Evolutionary conservation across 441 rosid species (phyloP), one percentile per base, ranked within the genome.

Genomic region (Brassica hybrid): DNA sequence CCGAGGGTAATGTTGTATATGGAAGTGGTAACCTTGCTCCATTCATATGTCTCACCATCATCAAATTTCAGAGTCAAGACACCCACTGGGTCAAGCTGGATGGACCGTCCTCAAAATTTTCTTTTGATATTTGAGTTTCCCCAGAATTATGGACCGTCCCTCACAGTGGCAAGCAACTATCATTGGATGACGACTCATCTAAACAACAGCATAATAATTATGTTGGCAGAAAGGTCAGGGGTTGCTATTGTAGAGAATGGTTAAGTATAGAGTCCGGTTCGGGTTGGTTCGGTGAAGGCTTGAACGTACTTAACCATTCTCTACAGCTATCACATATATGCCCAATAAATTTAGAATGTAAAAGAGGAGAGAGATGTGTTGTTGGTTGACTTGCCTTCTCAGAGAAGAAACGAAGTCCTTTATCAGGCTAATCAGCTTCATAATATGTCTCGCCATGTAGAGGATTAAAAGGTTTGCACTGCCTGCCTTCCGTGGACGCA

Each of bases 141-240:
- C 97, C 97, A 94, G 81, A 94, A 94, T 71, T 89, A 91, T 97
- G 97, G 92, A 73, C 95, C 97, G 90, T 78, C 98, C 98, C 80
- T 92, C 96, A 76, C 98, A 92, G 78, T 94, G 97, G 82, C 98
- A 94, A 57, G 98, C 98, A 67, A 94, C 97, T 72, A 92, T 58
- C 93, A 89, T 92, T 6, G 98, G 98, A 78, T 94, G 97, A 84
- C 92, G 98, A 84, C 98, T 92, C 78, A 94, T 96, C 97, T 94
- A 88, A 76, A 30, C 34, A 30, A 30, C 34, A 30, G 34, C 34
- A 30, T 30, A 30, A 30, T 30, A 30, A 30, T 30, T 30, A 30
- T 30, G 34, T 30, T 30, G 34, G 34, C 34, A 30, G 34, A 30
- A 30, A 30, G 34, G 34, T 30, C 34, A 30, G 34, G 34, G 34